Percentiles rank a stretch among this genome's conserved stretches.
Evolutionary conservation across 2,329 filamentous ascomycete genomes (phyloP).

Genomic region (Stachybotrys chlorohalonatus): DNA sequence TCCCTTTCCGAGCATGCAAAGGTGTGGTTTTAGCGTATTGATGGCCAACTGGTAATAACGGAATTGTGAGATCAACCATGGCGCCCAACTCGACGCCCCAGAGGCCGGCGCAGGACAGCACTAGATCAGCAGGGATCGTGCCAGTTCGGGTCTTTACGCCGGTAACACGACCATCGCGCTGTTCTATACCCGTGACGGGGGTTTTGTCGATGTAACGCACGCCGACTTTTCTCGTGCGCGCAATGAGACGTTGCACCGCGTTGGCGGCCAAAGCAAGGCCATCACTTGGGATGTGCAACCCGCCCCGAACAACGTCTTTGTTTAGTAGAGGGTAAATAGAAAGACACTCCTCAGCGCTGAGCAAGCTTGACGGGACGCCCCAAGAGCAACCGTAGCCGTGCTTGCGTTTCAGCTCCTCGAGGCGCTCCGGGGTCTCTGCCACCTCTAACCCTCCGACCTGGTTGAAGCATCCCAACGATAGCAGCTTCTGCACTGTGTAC

Average conservation of each 20-base stretch:
- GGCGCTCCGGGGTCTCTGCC: constrained; percentile 47
- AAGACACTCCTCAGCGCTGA: constrained; percentile 43
- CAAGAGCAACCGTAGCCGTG: constrained; percentile 52
- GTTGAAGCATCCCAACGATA: constrained; percentile 51
- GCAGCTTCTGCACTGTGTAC: constrained; percentile 53
- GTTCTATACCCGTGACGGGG: constrained; percentile 47
- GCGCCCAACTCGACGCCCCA: constrained; percentile 58
- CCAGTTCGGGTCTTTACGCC: constrained; percentile 42
- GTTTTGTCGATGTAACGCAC: constrained; percentile 49
- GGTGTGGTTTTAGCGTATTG: constrained; percentile 55
- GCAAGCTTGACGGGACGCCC: constrained; percentile 46
- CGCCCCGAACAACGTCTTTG: constrained; percentile 43
- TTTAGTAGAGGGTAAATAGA: constrained; percentile 46
- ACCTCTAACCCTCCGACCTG: constrained; percentile 55
- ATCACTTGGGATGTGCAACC: constrained; percentile 51
- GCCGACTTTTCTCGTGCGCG: constrained; percentile 46
- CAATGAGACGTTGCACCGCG: constrained; percentile 53
- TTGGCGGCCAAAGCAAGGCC: constrained; percentile 51
- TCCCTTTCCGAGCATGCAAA: constrained; percentile 32
- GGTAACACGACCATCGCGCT: constrained; percentile 38
- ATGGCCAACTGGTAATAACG: constrained; percentile 51
- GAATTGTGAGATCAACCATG: constrained; percentile 49
- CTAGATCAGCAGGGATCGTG: constrained; percentile 46
- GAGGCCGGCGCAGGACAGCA: constrained; percentile 55
- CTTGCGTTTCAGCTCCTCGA: constrained; percentile 54